A percentile compares a stretch with the other conserved stretches of the same genome.
These are phyloP conservation scores for Fusarium praegraminearum DNA, from an alignment of 2,329 filamentous ascomycete genomes.

Conservation along the genomic window DNA sequence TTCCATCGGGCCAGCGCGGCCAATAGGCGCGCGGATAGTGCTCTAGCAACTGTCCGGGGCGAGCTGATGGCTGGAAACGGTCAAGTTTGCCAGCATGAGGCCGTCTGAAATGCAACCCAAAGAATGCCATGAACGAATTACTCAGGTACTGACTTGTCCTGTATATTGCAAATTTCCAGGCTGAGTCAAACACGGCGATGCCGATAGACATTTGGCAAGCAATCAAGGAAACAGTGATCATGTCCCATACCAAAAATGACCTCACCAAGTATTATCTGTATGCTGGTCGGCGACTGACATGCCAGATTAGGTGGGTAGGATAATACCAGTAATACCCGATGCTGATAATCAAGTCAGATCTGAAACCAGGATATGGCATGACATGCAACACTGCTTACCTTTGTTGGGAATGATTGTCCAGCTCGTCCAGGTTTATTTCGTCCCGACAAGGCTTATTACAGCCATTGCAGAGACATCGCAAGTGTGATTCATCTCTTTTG, in stretches of 20 bases:
- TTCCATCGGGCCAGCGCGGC: constrained; percentile 36
- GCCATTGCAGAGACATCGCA: constrained; percentile 5
- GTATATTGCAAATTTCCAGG: constrained; percentile 8
- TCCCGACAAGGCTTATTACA: constrained; percentile 23
- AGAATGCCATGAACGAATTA: constrained; percentile 11
- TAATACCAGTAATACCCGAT: background rate
- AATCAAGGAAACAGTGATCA: constrained; percentile 16
- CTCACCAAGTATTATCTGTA: background rate
- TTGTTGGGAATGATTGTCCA: constrained; percentile 17
- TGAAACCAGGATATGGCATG: background rate
- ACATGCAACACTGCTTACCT: constrained; percentile 5
- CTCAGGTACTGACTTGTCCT: background rate
- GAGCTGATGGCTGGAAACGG: constrained; percentile 46
- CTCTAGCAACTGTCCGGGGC: constrained; percentile 42
- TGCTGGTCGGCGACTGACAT: constrained; percentile 1
- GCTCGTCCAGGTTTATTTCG: constrained; percentile 37
- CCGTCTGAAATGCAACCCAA: constrained; percentile 45
- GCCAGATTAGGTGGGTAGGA: constrained; percentile 18
- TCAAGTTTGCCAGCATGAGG: constrained; percentile 38
- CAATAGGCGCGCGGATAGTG: constrained; percentile 48
- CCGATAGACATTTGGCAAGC: constrained; percentile 17
- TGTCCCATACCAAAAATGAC: background rate
- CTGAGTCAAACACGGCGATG: constrained; percentile 40
- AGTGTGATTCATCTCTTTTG: background rate
- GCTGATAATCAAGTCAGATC: background rate